Base-by-base conservation (phyloP, 176 grass and related monocot species). In the Triticum turgidum region DNA sequence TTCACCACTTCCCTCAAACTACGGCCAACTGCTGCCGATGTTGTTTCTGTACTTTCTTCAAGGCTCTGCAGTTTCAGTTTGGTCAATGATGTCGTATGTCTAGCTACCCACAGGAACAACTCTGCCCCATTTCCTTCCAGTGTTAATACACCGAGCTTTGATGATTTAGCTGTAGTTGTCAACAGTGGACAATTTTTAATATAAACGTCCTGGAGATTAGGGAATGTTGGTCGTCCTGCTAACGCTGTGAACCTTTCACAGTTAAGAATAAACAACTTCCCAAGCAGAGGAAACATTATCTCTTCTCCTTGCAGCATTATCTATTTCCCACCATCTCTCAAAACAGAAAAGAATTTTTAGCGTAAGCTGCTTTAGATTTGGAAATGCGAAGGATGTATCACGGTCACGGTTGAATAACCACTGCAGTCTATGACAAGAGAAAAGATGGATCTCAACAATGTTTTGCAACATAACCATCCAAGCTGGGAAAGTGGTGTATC, bases 291-390 rank as follows among this genome's bases (percentile, higher is more conserved):
- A 58, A 58, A 58, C 52, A 71, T 39, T 2, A 58, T 58, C 52
- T 20, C 52, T 20, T 20, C 52, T 20, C 52, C 52, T 7, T 58
- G 52, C 14, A 17, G 0, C 52, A 58, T 58, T 7, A 58, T 71
- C 12, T 14, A 32, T 66, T 66, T 66, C 11, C 12, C 12, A 66
- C 64, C 64, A 66, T 15, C 11, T 17, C 25, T 66, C 64, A 0
- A 66, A 32, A 32, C 12, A 6, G 0, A 0, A 0, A 12, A 66
- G 1, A 15, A 0, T 0, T 15, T 15, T 0, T 3, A 66, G 12
- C 0, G 0, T 1, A 15, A 66, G 27, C 27, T 66, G 12, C 64
- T 66, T 66, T 5, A 66, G 27, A 15, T 32, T 15, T 32, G 27
- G 27, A 65, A 65, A 65, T 11, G 9, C 9, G 0, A 58, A 58